Percentiles rank a stretch among this genome's conserved stretches.
phyloP scores from a whole-genome alignment of 2,329 filamentous ascomycete genomes.

The Colletotrichum cordylinicola region DNA sequence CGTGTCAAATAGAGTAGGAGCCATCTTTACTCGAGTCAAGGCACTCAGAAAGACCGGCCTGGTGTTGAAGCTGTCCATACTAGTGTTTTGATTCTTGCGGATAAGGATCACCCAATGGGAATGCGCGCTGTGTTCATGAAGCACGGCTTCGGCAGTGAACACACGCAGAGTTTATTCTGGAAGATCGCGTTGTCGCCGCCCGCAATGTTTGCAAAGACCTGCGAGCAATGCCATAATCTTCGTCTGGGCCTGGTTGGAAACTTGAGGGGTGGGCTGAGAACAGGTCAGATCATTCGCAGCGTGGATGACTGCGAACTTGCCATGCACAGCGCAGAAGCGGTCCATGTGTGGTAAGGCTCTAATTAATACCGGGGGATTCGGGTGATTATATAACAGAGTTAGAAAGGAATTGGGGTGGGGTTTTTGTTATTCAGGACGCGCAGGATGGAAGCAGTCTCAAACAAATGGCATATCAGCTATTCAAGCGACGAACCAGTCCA shows the following conservation, averaged over 20 bases:
- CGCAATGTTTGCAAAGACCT: background rate
- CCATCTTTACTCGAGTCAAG: background rate
- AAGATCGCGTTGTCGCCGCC: background rate
- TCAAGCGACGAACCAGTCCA: too few species aligned
- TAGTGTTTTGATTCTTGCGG: background rate
- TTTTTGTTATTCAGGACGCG: too few species aligned
- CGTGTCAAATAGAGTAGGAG: too few species aligned
- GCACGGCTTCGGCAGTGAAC: background rate
- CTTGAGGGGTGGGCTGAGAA: fast-evolving
- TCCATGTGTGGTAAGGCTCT: background rate
- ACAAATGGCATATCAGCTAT: too few species aligned
- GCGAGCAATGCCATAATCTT: background rate
- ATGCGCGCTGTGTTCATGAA: background rate
- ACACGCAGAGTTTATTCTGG: fast-evolving
- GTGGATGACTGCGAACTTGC: fast-evolving
- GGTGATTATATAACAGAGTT: background rate
- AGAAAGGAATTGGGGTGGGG: background rate
- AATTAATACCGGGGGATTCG: background rate
- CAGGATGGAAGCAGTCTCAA: too few species aligned
- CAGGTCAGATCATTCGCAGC: background rate
- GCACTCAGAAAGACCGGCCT: background rate
- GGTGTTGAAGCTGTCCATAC: background rate
- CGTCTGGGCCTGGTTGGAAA: background rate
- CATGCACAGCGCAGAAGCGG: background rate
- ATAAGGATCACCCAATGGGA: fast-evolving